A percentile compares a stretch with the other conserved stretches of the same genome.
These are phyloP conservation scores for Malassezia sp. DNA, from an alignment of 1,284 basidiomycete genomes.

Conservation along the genomic window DNA sequence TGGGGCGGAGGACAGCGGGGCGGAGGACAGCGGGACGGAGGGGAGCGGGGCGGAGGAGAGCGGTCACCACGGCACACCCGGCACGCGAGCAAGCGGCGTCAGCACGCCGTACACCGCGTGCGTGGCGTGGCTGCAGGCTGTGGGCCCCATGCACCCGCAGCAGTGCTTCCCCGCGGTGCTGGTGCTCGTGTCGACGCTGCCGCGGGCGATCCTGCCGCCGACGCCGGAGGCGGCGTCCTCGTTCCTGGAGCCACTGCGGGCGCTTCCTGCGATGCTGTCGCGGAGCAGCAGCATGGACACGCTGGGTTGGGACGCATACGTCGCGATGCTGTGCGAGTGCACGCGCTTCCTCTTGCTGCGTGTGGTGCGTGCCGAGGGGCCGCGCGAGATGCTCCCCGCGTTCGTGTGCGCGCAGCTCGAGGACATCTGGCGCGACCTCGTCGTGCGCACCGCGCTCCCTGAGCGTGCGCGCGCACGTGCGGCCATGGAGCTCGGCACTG, in stretches of 20 bases:
- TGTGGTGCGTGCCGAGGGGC: not conserved
- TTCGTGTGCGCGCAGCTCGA: slow-evolving; percentile 11
- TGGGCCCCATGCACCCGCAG: slow-evolving; percentile 62
- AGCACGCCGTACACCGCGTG: slow-evolving; percentile 51
- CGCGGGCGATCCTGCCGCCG: slow-evolving; percentile 49
- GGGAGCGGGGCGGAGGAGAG: too few species aligned
- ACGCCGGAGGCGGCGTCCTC: slow-evolving; percentile 46
- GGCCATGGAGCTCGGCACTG: too few species aligned
- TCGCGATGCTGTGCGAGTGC: slow-evolving; percentile 61
- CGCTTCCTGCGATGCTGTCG: slow-evolving; percentile 59
- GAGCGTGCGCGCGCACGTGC: too few species aligned
- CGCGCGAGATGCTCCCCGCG: not conserved
- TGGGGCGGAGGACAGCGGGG: slow-evolving; percentile 14
- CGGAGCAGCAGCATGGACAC: slow-evolving; percentile 47
- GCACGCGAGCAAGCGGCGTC: too few species aligned
- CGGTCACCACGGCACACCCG: slow-evolving; percentile 8
- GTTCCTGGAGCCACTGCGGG: slow-evolving; percentile 67
- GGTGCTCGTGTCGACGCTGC: slow-evolving; percentile 66
- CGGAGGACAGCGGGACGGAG: slow-evolving; percentile 6
- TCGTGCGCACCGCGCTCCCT: too few species aligned
- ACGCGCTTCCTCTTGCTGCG: slow-evolving; percentile 52
- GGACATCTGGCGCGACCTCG: slow-evolving; percentile 11
- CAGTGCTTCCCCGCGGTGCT: slow-evolving; percentile 67
- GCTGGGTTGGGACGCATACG: slow-evolving; percentile 51
- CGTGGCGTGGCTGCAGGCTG: slow-evolving; percentile 60